phyloP scores from a whole-genome alignment of 768 basidiomycete species.

The Termitomyces sp. region DNA sequence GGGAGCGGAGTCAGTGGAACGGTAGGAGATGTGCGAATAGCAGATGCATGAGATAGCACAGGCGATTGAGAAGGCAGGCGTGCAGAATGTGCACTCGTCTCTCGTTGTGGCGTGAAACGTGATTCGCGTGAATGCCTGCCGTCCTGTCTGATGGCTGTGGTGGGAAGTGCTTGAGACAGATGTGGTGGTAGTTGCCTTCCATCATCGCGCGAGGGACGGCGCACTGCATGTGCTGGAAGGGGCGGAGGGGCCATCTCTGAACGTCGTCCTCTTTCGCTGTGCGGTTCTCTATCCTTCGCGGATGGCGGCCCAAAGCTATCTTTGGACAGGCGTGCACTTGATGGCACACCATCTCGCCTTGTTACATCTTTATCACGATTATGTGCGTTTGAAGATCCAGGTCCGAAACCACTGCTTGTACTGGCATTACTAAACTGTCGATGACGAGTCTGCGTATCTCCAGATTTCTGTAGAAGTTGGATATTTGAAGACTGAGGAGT shows the following conservation, averaged over 20 bases:
- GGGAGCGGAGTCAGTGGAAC: constrained; percentile 25
- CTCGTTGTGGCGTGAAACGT: constrained; percentile 23
- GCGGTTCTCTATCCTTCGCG: constrained; percentile 24
- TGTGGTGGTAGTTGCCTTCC: constrained; percentile 57
- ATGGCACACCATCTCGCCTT: constrained; percentile 32
- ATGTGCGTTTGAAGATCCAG: constrained; percentile 15
- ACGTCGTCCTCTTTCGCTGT: constrained; percentile 31
- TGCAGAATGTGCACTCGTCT: constrained; percentile 17
- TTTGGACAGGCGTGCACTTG: constrained; percentile 29
- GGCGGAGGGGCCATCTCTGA: constrained; percentile 50
- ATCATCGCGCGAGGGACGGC: constrained; percentile 29
- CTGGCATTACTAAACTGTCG: constrained; percentile 29
- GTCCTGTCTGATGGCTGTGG: constrained; percentile 19
- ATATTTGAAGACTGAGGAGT: constrained; percentile 27
- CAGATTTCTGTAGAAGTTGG: constrained; percentile 58
- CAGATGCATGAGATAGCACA: constrained; percentile 34
- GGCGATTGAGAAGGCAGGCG: constrained; percentile 38
- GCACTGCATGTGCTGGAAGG: constrained; percentile 31
- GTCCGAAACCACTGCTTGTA: constrained; percentile 14
- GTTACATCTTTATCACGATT: constrained; percentile 21
- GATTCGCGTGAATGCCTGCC: constrained; percentile 41
- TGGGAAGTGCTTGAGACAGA: constrained; percentile 31
- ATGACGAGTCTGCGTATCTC: constrained; percentile 23
- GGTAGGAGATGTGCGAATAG: constrained; percentile 29
- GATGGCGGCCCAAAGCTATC: constrained; percentile 18